A percentile compares a stretch with the other conserved stretches of the same genome.
Conservation (phyloP, 352 stramenopile species). For the Pythium apleroticum region DNA sequence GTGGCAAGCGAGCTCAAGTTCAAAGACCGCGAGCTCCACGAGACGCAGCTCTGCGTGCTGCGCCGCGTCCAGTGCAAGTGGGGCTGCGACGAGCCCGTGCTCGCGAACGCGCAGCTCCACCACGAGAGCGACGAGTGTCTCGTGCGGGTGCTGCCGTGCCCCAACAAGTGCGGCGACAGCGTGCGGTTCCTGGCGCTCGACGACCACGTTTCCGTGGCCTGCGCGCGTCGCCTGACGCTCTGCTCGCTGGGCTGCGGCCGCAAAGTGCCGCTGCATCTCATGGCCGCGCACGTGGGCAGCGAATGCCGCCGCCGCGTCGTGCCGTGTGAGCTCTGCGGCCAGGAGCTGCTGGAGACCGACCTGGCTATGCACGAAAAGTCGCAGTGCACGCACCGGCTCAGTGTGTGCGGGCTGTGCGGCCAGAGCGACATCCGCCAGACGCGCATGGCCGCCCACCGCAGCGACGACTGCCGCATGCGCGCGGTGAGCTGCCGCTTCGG, state of each 20-base stretch:
- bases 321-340: constrained; percentile 36
- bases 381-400: constrained; percentile 45
- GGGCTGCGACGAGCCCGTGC: constrained; percentile 50
- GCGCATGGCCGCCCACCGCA: constrained; percentile 42
- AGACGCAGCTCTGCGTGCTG: constrained; percentile 40
- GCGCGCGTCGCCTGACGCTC: constrained; percentile 32
- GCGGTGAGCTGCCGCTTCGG: constrained; percentile 48
- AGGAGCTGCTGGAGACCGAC: constrained; percentile 39
- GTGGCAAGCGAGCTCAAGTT: constrained; percentile 36
- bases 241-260: constrained; percentile 54
- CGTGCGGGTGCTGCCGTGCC: constrained; percentile 44
- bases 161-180: constrained; percentile 49
- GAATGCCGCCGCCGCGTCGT: constrained; percentile 54
- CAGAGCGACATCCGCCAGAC: constrained; percentile 36
- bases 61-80: constrained; percentile 60
- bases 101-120: constrained; percentile 36
- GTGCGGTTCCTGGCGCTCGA: constrained; percentile 41
- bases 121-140: constrained; percentile 64
- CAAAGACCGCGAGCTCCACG: constrained; percentile 48
- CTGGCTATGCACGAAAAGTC: constrained; percentile 31
- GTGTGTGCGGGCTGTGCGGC: constrained; percentile 54
- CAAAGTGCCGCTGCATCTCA: constrained; percentile 47
- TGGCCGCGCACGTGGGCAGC: constrained; percentile 31
- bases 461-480: constrained; percentile 57
- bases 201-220: constrained; percentile 36